Percentiles rank a stretch among this genome's conserved stretches.
These are phyloP conservation scores for Vigna hirtella DNA, from an alignment of 306 rosid genomes.

Conservation along the genomic window DNA sequence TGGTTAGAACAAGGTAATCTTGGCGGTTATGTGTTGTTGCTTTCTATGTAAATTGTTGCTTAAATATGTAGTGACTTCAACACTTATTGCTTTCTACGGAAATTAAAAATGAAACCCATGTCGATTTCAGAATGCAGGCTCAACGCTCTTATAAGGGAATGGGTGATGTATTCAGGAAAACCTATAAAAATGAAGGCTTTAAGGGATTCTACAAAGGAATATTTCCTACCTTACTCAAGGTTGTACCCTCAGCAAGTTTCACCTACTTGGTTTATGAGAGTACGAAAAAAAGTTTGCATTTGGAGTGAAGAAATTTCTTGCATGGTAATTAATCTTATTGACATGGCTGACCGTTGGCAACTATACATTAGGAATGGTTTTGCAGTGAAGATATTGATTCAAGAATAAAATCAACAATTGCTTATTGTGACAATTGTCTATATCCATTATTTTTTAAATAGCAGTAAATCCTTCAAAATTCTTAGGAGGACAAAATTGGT, in stretches of 20 bases:
- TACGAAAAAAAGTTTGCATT: slow-evolving; percentile 85
- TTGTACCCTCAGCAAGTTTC: slow-evolving; percentile 94
- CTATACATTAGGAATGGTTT: slow-evolving; percentile 39
- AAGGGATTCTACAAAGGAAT: slow-evolving; percentile 95
- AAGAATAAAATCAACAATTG: slow-evolving; percentile 59
- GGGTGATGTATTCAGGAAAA: slow-evolving; percentile 89
- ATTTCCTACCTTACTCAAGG: slow-evolving; percentile 92
- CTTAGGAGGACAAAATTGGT: slow-evolving; percentile 61
- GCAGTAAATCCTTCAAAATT: slow-evolving; percentile 49
- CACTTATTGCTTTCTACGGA: slow-evolving; percentile 29
- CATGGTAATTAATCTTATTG: slow-evolving; percentile 45
- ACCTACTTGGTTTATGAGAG: slow-evolving; percentile 89
- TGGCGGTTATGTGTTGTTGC: slow-evolving; percentile 1
- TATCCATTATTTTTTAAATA: slow-evolving; percentile 45
- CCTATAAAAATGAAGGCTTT: slow-evolving; percentile 71
- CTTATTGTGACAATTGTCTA: slow-evolving; percentile 50
- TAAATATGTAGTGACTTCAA: slow-evolving; percentile 26
- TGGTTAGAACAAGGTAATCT: slow-evolving; percentile 85
- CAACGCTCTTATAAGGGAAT: slow-evolving; percentile 74
- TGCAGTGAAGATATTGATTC: slow-evolving; percentile 48
- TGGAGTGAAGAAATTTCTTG: slow-evolving; percentile 57
- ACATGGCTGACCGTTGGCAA: slow-evolving; percentile 58
- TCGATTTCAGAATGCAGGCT: slow-evolving; percentile 88
- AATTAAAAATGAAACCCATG: slow-evolving; percentile 40
- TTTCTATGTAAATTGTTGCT: slow-evolving; percentile 13